phyloP scores from a whole-genome alignment of 1,284 basidiomycete species.

The Ceratobasidium sp. region DNA sequence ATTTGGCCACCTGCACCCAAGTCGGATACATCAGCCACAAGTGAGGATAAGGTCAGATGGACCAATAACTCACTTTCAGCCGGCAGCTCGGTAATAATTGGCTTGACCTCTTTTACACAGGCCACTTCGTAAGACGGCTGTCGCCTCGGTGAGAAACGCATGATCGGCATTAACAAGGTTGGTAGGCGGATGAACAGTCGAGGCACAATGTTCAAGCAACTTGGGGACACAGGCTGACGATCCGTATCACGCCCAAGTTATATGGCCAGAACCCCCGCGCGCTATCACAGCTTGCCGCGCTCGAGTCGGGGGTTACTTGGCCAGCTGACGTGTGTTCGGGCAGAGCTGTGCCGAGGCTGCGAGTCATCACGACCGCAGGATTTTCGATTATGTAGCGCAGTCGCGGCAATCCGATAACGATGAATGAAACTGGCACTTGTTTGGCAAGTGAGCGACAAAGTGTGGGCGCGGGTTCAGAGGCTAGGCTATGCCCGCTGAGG shows the following conservation, averaged over 20 bases:
- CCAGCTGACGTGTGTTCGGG: constrained; percentile 32
- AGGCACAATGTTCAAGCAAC: neutral
- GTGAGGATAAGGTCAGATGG: neutral
- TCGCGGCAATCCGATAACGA: constrained; percentile 30
- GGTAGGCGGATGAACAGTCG: neutral
- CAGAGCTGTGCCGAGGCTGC: constrained; percentile 37
- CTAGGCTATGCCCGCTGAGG: neutral
- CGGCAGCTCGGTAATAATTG: constrained; percentile 19
- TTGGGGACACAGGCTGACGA: neutral
- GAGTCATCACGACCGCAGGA: constrained; percentile 36
- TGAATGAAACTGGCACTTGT: neutral
- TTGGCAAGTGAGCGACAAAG: constrained; percentile 8
- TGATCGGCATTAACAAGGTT: neutral
- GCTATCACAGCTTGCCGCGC: constrained; percentile 25
- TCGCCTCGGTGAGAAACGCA: constrained; percentile 41
- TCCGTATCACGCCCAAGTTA: neutral
- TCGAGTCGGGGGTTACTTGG: constrained; percentile 19
- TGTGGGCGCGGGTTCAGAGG: neutral
- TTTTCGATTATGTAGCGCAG: neutral
- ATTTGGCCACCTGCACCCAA: constrained; percentile 23
- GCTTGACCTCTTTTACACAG: constrained; percentile 38
- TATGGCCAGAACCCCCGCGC: constrained; percentile 25
- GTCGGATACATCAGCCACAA: constrained; percentile 2
- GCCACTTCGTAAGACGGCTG: constrained; percentile 34
- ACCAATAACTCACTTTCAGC: constrained; percentile 16